Conservation (phyloP, 306 rosid species). For the Citrullus amarus region DNA sequence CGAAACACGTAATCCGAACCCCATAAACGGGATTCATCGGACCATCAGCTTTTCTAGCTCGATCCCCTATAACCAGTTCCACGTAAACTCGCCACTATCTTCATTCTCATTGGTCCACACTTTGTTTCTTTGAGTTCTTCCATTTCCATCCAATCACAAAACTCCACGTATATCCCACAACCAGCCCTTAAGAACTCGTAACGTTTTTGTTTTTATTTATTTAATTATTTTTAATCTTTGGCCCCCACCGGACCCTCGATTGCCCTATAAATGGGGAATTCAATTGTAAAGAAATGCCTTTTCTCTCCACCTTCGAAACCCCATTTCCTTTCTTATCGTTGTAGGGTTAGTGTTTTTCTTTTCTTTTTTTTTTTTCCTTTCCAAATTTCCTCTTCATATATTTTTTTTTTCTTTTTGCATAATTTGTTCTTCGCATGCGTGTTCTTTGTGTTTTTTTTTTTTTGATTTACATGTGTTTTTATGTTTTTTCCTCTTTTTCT, state of each 20-base stretch:
- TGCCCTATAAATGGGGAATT: neutral
- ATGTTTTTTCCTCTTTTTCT: neutral
- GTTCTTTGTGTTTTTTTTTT: neutral
- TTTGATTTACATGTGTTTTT: neutral
- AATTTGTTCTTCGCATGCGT: neutral
- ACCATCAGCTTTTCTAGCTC: neutral
- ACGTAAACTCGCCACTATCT: neutral
- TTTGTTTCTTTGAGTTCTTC: neutral
- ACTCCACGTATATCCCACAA: neutral
- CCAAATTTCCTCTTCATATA: neutral
- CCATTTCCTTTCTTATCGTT: neutral
- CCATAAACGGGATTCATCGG: neutral
- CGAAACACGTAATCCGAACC: neutral
- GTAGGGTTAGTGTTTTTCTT: neutral
- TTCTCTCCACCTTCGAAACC: neutral
- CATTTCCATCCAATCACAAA: neutral
- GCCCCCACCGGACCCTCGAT: neutral
- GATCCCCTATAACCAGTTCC: neutral
- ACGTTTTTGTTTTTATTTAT: neutral
- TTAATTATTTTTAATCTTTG: neutral
- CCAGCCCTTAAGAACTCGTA: neutral
- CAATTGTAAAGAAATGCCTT: neutral
- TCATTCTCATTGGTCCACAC: neutral
- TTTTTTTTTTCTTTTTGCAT: too few species aligned
- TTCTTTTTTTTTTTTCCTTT: too few species aligned